Conservation (phyloP, 2,329 filamentous ascomycete species). For the Colletotrichum sp. region DNA sequence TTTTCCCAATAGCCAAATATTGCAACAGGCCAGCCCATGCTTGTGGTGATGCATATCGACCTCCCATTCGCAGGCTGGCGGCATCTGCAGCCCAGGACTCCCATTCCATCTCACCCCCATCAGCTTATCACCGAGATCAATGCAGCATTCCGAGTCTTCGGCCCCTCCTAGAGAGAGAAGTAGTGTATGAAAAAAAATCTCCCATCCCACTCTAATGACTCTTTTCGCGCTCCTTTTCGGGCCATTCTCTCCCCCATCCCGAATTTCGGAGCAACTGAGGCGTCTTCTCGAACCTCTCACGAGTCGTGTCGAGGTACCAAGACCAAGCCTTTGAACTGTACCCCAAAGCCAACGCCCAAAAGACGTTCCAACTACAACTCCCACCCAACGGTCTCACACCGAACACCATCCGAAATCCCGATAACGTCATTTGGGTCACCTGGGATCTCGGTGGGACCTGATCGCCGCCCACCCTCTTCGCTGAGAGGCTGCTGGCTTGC, state of each 20-base stretch:
- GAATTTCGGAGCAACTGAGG: slow-evolving; percentile 13
- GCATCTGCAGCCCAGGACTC: not conserved
- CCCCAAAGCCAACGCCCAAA: not conserved
- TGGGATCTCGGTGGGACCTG: slow-evolving; percentile 20
- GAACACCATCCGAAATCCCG: slow-evolving; percentile 19
- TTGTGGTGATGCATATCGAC: not conserved
- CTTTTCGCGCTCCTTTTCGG: slow-evolving; percentile 1
- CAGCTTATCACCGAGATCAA: slow-evolving; percentile 19
- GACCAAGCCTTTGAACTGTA: not conserved
- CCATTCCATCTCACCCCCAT: slow-evolving; percentile 2
- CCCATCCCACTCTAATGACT: not conserved
- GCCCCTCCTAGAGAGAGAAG: not conserved
- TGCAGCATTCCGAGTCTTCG: slow-evolving; percentile 7
- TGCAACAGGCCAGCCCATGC: slow-evolving; percentile 13
- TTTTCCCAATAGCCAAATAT: not conserved
- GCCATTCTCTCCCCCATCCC: not conserved
- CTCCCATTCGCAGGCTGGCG: not conserved
- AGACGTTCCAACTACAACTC: not conserved
- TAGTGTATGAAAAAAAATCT: not conserved
- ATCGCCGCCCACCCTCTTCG: slow-evolving; percentile 13
- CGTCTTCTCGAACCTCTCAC: slow-evolving; percentile 3
- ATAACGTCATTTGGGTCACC: slow-evolving; percentile 21
- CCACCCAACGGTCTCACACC: slow-evolving; percentile 11
- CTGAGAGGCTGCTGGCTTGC: not conserved
- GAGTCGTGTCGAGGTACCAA: not conserved